Evolutionary conservation across 306 rosid genomes (phyloP).

Genomic region (Astragalus membranaceus): DNA sequence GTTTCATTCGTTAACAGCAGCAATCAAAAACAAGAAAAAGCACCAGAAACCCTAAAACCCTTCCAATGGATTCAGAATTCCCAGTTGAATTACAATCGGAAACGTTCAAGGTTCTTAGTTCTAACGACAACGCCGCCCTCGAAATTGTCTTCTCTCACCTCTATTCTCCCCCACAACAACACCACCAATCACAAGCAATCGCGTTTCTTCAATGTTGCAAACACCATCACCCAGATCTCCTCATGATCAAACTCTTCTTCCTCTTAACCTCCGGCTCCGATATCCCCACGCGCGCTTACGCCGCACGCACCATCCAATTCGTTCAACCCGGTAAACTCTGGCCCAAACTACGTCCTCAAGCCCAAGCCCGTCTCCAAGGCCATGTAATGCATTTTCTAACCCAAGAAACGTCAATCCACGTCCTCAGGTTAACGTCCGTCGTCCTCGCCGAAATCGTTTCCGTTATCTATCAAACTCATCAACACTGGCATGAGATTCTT

Average conservation of each 20-base stretch:
- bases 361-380: constrained; percentile 20
- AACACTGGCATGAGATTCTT: constrained; percentile 24
- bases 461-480: not conserved
- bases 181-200: constrained; percentile 12
- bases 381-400: constrained; percentile 18
- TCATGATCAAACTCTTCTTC: constrained; percentile 35
- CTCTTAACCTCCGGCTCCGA: not conserved
- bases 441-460: constrained; percentile 20
- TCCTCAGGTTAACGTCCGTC: constrained; percentile 10
- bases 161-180: not conserved
- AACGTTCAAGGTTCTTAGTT: constrained; percentile 14
- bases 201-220: constrained; percentile 28
- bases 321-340: constrained; percentile 6
- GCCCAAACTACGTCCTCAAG: constrained; percentile 18
- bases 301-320: constrained; percentile 21
- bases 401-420: constrained; percentile 20
- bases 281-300: constrained; percentile 18
- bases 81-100: constrained; percentile 12
- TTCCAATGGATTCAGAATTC: constrained; percentile 22
- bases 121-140: constrained; percentile 25
- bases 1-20: not conserved
- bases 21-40: not conserved
- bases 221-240: constrained; percentile 26
- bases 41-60: not conserved
- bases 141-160: constrained; percentile 22